Percentiles rank a stretch among this genome's conserved stretches.
Evolutionary conservation across 169 alveolate genomes (phyloP).

Genomic region (Amoebophrya sp.): DNA sequence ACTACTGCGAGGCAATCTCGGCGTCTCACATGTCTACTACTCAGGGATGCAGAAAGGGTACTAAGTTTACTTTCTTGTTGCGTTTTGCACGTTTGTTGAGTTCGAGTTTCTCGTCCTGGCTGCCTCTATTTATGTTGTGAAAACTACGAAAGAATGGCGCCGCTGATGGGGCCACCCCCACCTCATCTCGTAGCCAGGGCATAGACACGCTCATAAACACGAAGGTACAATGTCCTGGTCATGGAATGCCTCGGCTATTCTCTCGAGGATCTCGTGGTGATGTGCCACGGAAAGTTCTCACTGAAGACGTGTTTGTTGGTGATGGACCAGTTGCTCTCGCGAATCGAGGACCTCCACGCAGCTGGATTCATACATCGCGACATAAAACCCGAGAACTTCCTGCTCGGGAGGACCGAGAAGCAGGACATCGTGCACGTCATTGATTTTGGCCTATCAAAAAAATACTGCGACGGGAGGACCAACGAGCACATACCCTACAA

Average conservation of each 20-base stretch:
- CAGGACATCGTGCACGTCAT: too few relatives aligned
- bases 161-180: conserved; percentile 30
- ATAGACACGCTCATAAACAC: background rate
- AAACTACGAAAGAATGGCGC: background rate
- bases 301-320: conserved; percentile 82
- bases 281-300: conserved; percentile 80
- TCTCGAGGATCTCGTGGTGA: conserved; percentile 45
- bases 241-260: conserved; percentile 55
- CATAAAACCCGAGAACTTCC: conserved; percentile 84
- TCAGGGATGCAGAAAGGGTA: conserved; percentile 26
- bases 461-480: conserved; percentile 79
- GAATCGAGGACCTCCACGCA: conserved; percentile 79
- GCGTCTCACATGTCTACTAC: background rate
- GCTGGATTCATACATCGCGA: conserved; percentile 85
- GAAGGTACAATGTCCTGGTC: conserved; percentile 42
- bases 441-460: conserved; percentile 86
- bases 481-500: conserved; percentile 89
- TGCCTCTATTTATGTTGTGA: background rate
- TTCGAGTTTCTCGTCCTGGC: background rate
- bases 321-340: conserved; percentile 82
- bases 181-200: conserved; percentile 4
- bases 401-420: too few relatives aligned
- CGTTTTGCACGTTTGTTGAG: background rate
- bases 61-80: background rate
- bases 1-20: background rate